A percentile compares a stretch with the other conserved stretches of the same genome.
These are phyloP conservation scores for Sporothrix mexicana DNA, from an alignment of 2,329 filamentous ascomycete genomes.

Conservation along the genomic window DNA sequence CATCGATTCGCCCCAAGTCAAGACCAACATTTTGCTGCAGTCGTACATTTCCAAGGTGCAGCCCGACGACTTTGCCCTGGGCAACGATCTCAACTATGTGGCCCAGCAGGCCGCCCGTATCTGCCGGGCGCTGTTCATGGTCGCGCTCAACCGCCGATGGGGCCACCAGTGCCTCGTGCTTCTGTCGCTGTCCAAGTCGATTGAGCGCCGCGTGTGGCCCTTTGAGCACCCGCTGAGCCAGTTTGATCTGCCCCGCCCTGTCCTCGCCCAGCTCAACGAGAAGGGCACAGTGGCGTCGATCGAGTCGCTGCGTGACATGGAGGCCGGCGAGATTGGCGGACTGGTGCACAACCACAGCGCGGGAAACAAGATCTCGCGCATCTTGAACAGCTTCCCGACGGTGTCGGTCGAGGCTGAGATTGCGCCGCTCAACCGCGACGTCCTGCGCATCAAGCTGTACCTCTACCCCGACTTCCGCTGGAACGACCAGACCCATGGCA, in stretches of 20 bases:
- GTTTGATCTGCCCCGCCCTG: slow-evolving; percentile 84
- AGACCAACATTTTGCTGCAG: slow-evolving; percentile 95
- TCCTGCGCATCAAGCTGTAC: slow-evolving; percentile 85
- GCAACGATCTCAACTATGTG: slow-evolving; percentile 92
- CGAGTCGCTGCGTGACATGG: slow-evolving; percentile 90
- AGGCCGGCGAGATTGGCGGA: slow-evolving; percentile 83
- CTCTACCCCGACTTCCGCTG: slow-evolving; percentile 90
- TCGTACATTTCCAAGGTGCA: slow-evolving; percentile 88
- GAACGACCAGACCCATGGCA: slow-evolving; percentile 93
- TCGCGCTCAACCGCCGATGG: slow-evolving; percentile 93
- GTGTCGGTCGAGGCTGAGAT: slow-evolving; percentile 91
- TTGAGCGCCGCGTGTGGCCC: slow-evolving; percentile 94
- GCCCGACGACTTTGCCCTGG: slow-evolving; percentile 90
- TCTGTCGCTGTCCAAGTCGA: slow-evolving; percentile 91
- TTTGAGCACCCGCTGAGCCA: slow-evolving; percentile 95
- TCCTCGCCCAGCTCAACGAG: slow-evolving; percentile 79
- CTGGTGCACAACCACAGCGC: slow-evolving; percentile 91
- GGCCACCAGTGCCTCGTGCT: slow-evolving; percentile 93
- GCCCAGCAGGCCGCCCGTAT: slow-evolving; percentile 95
- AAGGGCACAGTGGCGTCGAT: slow-evolving; percentile 68
- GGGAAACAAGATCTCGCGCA: slow-evolving; percentile 78
- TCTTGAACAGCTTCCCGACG: slow-evolving; percentile 91
- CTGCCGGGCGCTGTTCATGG: slow-evolving; percentile 94
- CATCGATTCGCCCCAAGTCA: slow-evolving; percentile 75
- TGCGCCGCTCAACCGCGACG: slow-evolving; percentile 91